phyloP scores from a whole-genome alignment of 2,329 filamentous ascomycete genomes.

The Bipolaris bicolor region DNA sequence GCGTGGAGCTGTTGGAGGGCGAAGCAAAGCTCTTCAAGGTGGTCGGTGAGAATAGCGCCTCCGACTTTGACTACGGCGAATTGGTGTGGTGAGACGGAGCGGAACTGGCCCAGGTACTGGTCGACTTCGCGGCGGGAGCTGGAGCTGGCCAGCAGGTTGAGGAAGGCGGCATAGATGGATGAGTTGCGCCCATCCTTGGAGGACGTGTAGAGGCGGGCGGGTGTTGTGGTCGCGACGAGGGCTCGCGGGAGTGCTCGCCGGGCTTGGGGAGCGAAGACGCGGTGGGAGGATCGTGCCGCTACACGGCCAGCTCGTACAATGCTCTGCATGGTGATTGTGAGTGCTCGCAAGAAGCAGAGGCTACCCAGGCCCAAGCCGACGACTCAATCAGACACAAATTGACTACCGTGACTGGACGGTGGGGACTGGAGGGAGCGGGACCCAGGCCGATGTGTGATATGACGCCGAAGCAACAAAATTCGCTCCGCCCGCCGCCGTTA shows the following conservation, averaged over 20 bases:
- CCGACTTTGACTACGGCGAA: constrained; percentile 99
- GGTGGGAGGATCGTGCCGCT: constrained; percentile 45
- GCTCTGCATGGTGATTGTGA: constrained; percentile 45
- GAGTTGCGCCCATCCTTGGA: constrained; percentile 42
- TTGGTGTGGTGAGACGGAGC: constrained; percentile 92
- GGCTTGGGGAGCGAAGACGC: constrained; percentile 39
- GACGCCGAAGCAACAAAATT: constrained; percentile 41
- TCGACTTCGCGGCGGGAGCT: constrained; percentile 95
- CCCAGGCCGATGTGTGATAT: constrained; percentile 13
- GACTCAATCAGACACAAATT: constrained; percentile 29
- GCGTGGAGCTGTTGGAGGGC: constrained; percentile 91
- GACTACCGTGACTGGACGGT: constrained; percentile 14
- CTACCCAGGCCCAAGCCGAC: constrained; percentile 12
- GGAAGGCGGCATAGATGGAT: constrained; percentile 69
- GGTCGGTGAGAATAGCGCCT: constrained; percentile 92
- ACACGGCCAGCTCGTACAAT: constrained; percentile 47
- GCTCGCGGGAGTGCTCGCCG: constrained; percentile 39
- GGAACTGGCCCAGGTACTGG: constrained; percentile 97
- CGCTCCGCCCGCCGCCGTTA: constrained; percentile 23
- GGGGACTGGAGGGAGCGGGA: constrained; percentile 18
- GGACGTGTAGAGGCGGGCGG: constrained; percentile 42
- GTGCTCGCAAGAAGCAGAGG: constrained; percentile 32
- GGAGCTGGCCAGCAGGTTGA: constrained; percentile 92
- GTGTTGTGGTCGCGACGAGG: constrained; percentile 37
- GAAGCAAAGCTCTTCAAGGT: constrained; percentile 88